Conservation (phyloP, 192 early-diverging fungal species). For the Backusella circina region DNA sequence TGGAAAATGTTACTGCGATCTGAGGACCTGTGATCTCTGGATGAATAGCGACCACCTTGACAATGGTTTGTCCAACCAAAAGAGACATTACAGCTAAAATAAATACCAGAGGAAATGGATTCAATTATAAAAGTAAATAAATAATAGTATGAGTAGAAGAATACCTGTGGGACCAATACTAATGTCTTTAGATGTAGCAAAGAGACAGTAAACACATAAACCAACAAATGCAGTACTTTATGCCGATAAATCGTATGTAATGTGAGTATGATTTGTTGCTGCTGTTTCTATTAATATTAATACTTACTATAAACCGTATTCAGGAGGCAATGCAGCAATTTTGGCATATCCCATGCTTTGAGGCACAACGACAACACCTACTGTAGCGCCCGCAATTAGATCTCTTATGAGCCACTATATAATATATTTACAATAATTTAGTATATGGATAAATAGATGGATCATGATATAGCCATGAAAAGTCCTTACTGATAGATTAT, state of each 20-base stretch:
- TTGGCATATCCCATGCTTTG: slow-evolving; percentile 76
- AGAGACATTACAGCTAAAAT: slow-evolving; percentile 70
- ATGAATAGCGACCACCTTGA: slow-evolving; percentile 22
- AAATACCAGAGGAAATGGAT: slow-evolving; percentile 4
- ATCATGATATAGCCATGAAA: background rate
- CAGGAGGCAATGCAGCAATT: slow-evolving; percentile 58
- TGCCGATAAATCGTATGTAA: background rate
- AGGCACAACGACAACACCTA: slow-evolving; percentile 75
- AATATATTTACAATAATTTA: no score
- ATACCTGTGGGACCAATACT: slow-evolving; percentile 59
- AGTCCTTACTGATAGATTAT: slow-evolving; percentile 12
- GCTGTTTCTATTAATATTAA: background rate
- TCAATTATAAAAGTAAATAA: slow-evolving; percentile 6
- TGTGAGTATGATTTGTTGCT: background rate
- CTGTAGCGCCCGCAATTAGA: slow-evolving; percentile 68
- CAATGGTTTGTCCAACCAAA: slow-evolving; percentile 63
- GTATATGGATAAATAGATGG: no score
- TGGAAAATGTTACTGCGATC: slow-evolving; percentile 62
- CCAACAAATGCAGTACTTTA: slow-evolving; percentile 61
- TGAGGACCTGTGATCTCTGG: slow-evolving; percentile 34
- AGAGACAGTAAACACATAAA: slow-evolving; percentile 48
- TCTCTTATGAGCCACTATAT: slow-evolving; percentile 50
- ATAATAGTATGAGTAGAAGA: background rate
- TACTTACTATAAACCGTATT: slow-evolving; percentile 73
- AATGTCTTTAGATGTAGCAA: slow-evolving; percentile 77